Conservation (phyloP, 306 rosid genomes). For the Quercus bicolor region DNA sequence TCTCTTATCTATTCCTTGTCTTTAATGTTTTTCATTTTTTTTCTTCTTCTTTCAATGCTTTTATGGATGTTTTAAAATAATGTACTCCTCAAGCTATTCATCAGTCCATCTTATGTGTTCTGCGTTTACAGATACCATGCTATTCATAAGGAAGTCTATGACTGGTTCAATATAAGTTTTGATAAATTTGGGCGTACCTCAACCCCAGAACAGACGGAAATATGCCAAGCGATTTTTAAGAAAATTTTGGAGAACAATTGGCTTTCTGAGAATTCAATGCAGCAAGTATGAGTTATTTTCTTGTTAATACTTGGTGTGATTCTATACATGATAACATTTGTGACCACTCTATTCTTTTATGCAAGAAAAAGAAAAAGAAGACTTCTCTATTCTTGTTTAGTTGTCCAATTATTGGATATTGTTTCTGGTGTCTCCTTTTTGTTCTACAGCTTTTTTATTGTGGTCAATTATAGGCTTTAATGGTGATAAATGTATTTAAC, state of each 20-base stretch:
- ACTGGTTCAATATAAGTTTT: constrained; percentile 86
- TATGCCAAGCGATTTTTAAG: constrained; percentile 80
- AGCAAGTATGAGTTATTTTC: constrained; percentile 56
- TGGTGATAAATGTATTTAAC: neutral
- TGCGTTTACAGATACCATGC: constrained; percentile 54
- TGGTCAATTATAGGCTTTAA: neutral
- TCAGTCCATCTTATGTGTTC: neutral
- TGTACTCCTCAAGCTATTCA: neutral
- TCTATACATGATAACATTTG: neutral
- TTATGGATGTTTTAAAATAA: neutral
- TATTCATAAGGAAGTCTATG: constrained; percentile 75
- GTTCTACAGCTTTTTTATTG: neutral
- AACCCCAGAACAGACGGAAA: constrained; percentile 76
- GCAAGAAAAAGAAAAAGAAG: neutral
- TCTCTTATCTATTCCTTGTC: neutral
- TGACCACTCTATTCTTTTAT: no score
- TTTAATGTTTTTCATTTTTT: neutral
- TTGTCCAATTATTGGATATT: neutral
- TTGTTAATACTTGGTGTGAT: neutral
- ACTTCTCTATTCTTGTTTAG: constrained; percentile 1
- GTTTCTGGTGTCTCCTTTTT: neutral
- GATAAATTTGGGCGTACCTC: constrained; percentile 98
- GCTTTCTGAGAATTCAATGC: constrained; percentile 86
- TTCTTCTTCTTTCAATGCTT: neutral
- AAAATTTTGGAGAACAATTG: constrained; percentile 62